Evolutionary conservation across 495 filamentous ascomycete species (phyloP), one percentile per base, ranked within the genome.

Genomic region (Viridothelium virens): DNA sequence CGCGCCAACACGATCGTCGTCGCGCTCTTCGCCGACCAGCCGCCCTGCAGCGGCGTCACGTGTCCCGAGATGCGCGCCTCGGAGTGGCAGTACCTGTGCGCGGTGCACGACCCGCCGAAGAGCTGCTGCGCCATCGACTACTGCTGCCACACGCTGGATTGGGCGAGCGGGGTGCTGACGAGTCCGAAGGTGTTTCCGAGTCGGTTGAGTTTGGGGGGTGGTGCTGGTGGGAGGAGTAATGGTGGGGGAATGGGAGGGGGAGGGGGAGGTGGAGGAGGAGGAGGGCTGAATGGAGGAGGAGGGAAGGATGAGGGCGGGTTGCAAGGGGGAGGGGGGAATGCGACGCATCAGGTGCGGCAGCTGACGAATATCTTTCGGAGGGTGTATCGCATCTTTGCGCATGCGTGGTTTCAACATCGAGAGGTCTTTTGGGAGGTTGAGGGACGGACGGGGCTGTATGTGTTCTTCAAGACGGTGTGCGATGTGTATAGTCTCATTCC

Each of bases 71-170:
- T 98, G 94, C 92, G 95, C 69, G 94, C 95, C 2, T 90, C 87
- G 61, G 94, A 98, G 79, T 98, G 94, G 94, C 94, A 98, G 76
- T 98, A 97, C 72, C 86, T 98, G 68, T 98, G 94, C 80, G 94
- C 94, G 47, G 95, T 97, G 0, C 95, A 97, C 75, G 93, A 97
- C 66, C 85, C 89, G 33, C 94, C 94, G 36, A 96, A 97, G 77
- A 84, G 85, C 68, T 98, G 94, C 80, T 96, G 92, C 75, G 94
- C 94, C 2, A 96, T 98, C 73, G 94, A 98, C 76, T 98, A 98
- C 76, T 97, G 91, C 82, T 96, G 91, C 75, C 94, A 98, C 74
- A 98, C 94, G 0, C 86, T 98, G 50, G 94, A 98, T 77, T 96
- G 94, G 89, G 94, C 94, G 0, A 91, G 89, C 47, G 94, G 94